Evolutionary conservation across 257 asterid species (phyloP).

Genomic region (Osmanthus fragrans): DNA sequence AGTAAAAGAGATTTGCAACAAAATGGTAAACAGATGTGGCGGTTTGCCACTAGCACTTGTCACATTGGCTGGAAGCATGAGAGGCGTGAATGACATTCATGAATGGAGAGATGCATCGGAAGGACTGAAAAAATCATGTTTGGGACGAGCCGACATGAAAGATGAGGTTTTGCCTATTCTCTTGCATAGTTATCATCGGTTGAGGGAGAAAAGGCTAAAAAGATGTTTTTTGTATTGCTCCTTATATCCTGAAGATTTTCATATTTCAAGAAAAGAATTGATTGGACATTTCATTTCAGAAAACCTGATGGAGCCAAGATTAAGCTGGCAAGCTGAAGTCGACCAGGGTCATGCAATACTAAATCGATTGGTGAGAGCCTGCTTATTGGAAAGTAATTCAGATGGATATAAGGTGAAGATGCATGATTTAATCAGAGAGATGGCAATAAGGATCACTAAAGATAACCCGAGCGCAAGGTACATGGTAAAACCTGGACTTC

Average conservation of each 20-base stretch:
- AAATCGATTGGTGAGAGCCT: slow-evolving; percentile 19
- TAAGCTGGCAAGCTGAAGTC: not conserved
- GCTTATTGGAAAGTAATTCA: slow-evolving; percentile 19
- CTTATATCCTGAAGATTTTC: slow-evolving; percentile 28
- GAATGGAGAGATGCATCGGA: slow-evolving; percentile 24
- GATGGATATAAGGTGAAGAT: not conserved
- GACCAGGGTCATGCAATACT: slow-evolving; percentile 28
- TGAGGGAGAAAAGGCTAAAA: not conserved
- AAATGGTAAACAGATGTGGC: slow-evolving; percentile 1
- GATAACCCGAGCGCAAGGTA: not conserved
- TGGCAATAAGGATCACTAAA: slow-evolving; percentile 7
- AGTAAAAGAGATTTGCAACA: slow-evolving; percentile 20
- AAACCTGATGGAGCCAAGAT: slow-evolving; percentile 17
- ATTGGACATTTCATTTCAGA: slow-evolving; percentile 17
- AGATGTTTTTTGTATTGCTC: slow-evolving; percentile 33
- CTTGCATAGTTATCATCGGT: slow-evolving; percentile 17
- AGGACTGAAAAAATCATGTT: not conserved
- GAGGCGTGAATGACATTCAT: slow-evolving; percentile 14
- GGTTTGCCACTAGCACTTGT: slow-evolving; percentile 30
- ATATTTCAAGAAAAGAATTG: slow-evolving; percentile 5
- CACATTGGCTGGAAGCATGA: slow-evolving; percentile 27
- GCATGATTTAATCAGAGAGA: slow-evolving; percentile 11
- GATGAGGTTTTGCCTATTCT: slow-evolving; percentile 18
- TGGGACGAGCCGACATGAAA: slow-evolving; percentile 15
- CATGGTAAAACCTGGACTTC: too few relatives aligned